A percentile compares a stretch with the other conserved stretches of the same genome.
Conservation (phyloP, 768 basidiomycete species). For the Amylocystis lapponica region DNA sequence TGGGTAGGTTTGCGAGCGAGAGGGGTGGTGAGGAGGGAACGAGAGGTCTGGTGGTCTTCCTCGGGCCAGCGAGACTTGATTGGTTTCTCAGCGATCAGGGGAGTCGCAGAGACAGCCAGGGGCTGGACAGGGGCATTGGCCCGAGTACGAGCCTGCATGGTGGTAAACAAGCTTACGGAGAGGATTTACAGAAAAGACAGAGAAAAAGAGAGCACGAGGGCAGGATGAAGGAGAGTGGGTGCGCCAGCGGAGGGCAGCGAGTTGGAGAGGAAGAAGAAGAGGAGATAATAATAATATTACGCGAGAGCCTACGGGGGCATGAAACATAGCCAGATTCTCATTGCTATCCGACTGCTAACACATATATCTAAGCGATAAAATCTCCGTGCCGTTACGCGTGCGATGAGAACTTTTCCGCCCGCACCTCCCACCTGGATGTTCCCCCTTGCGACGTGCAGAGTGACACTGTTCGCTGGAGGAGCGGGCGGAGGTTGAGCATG, state of each 20-base stretch:
- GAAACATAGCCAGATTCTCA: too few relatives aligned
- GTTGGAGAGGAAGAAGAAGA: slow-evolving; percentile 5
- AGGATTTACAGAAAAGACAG: slow-evolving; percentile 1
- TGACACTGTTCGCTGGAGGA: too few relatives aligned
- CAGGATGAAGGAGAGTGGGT: slow-evolving; percentile 1
- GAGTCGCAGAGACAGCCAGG: slow-evolving; percentile 32
- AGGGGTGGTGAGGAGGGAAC: slow-evolving; percentile 13
- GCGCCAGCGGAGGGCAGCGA: not conserved
- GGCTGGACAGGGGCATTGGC: slow-evolving; percentile 16
- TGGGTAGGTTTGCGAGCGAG: slow-evolving; percentile 19
- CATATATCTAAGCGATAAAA: too few relatives aligned
- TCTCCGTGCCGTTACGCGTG: too few relatives aligned
- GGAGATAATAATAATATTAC: not conserved
- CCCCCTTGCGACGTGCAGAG: too few relatives aligned
- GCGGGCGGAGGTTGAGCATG: too few relatives aligned
- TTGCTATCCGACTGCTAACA: too few relatives aligned
- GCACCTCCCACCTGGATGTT: too few relatives aligned
- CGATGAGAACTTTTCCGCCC: too few relatives aligned
- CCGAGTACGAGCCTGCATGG: slow-evolving; percentile 13
- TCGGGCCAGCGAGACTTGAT: slow-evolving; percentile 47
- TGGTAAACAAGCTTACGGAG: not conserved
- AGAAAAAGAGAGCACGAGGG: not conserved
- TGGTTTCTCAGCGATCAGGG: slow-evolving; percentile 35
- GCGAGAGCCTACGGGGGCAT: too few relatives aligned
- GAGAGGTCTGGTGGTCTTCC: slow-evolving; percentile 30